These are phyloP conservation scores for Triticum aestivum DNA, from an alignment of 176 grass and related monocot species.

Conservation along the genomic window IWGSC_CS_RefSeq_v2.1 NC_057808.1:421756165-421756664, in stretches of 20 bases:
- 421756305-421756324: background rate
- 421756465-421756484: conserved; percentile 13
- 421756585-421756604: conserved; percentile 12
- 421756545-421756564: conserved; percentile 11
- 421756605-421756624: background rate
- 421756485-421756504: conserved; percentile 26
- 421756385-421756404: conserved; percentile 26
- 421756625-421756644: conserved; percentile 16
- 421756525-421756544: conserved; percentile 18
- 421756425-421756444: conserved; percentile 28
- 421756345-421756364: conserved; percentile 12
- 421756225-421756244: background rate
- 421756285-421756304: background rate
- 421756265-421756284: background rate
- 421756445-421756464: background rate
- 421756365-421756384: conserved; percentile 40
- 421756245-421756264: background rate
- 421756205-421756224: background rate
- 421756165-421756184: background rate
- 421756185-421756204: background rate
- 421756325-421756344: conserved; percentile 9
- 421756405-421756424: conserved; percentile 35
- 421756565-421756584: conserved; percentile 31
- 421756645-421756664: background rate
- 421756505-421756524: conserved; percentile 28